Evolutionary conservation across 805 yeast genomes (phyloP), one percentile per base, ranked within the genome.

Genomic region (Henningerozyma blattae): DNA sequence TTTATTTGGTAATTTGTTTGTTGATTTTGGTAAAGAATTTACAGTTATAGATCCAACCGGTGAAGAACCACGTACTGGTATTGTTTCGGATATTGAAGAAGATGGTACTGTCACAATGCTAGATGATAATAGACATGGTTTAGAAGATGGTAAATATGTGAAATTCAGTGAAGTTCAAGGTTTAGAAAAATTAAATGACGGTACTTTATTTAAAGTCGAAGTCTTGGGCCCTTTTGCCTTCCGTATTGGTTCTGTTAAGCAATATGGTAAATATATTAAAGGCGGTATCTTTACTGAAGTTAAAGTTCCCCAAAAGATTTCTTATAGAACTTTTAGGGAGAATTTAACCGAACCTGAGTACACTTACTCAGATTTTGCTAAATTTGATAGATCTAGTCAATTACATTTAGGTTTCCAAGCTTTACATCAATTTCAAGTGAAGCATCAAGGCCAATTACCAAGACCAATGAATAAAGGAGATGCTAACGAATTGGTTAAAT

Each of bases 221-320:
- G 96, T 86, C 2, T 66, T 81, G 39, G 98, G 97, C 13, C 98
- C 98, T n/a, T 86, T 72, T 53, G 93, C 96, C 3, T 91, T 82
- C 67, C 76, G 73, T 52, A 73, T 89, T 38, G 74, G 70, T 13
- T 52, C 61, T 16, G 65, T 68, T 1, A 48, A 62, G 16, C 68
- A 73, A 35, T 64, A 72, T 37, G 94, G 87, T 16, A 57, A 65
- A 2, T 91, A 85, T 52, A 57, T 63, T 34, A 76, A 75, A 49
- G 95, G 95, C 32, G 99, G 99, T 42, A 65, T 83, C 32, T 91
- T 83, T 65, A 81, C 86, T 17, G 94, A 91, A 62, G 95, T 89
- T 31, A 87, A 87, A 62, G 75, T 81, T 49, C 97, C 98, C 19
- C 58, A 56, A 32, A 66, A 63, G 18, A 44, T 79, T 16, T 54